Conservation (phyloP, 2,329 filamentous ascomycete species). For the Talaromyces verruculosus region DNA sequence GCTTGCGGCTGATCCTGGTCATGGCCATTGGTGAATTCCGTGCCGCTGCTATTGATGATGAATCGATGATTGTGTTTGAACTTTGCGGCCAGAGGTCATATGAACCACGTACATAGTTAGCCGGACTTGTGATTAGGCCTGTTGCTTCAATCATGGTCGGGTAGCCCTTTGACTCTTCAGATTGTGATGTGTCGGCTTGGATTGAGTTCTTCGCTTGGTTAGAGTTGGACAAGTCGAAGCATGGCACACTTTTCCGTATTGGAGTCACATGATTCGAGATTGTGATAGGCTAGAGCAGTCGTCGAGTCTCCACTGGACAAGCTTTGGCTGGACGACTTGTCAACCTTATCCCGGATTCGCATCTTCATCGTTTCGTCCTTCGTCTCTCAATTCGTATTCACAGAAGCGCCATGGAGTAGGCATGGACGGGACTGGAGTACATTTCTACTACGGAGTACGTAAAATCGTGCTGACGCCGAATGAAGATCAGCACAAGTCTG, state of each 20-base stretch:
- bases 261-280: not conserved
- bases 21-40: not conserved
- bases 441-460: not conserved
- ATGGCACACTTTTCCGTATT: not conserved
- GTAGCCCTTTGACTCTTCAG: not conserved
- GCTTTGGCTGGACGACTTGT: not conserved
- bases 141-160: not conserved
- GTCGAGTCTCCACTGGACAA: not conserved
- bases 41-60: not conserved
- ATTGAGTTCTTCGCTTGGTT: not conserved
- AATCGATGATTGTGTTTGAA: not conserved
- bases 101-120: not conserved
- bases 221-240: not conserved
- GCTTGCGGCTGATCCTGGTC: not conserved
- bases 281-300: not conserved
- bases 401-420: not conserved
- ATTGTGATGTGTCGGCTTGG: not conserved
- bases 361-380: not conserved
- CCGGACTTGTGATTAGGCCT: not conserved
- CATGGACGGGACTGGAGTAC: not conserved
- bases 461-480: not conserved
- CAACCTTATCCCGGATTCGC: not conserved
- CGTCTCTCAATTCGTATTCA: not conserved
- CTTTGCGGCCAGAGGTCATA: not conserved
- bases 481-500: not conserved